phyloP scores from a whole-genome alignment of 768 basidiomycete species.

The Rhodotorula toruloides region DNA sequence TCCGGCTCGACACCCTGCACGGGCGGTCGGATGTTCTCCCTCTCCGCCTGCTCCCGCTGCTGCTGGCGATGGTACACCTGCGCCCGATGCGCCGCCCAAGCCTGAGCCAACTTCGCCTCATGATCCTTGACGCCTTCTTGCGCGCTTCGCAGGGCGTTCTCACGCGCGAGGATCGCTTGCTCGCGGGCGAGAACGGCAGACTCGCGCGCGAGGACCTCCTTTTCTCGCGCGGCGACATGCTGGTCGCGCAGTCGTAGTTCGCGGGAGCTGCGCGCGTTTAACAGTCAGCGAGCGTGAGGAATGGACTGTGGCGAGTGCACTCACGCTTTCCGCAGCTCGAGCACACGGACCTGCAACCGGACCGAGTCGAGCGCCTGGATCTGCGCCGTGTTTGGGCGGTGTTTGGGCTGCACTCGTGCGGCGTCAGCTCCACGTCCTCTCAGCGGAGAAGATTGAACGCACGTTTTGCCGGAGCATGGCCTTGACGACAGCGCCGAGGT shows the following conservation, averaged over 20 bases:
- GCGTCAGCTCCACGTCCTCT: no score
- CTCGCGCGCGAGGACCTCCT: conserved; percentile 36
- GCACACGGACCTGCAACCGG: conserved; percentile 35
- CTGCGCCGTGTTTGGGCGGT: conserved; percentile 39
- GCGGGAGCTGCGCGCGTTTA: conserved; percentile 3
- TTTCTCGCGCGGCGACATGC: conserved; percentile 37
- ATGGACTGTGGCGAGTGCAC: neutral
- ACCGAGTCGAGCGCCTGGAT: conserved; percentile 40
- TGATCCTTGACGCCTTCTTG: conserved; percentile 15
- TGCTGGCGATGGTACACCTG: conserved; percentile 10
- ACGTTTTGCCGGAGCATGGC: conserved; percentile 83
- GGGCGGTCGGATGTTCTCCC: conserved; percentile 13
- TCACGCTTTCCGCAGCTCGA: conserved; percentile 36
- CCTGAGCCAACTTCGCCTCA: conserved; percentile 19
- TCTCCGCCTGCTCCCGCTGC: conserved; percentile 13
- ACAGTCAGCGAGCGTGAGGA: neutral
- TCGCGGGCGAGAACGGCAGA: conserved; percentile 30
- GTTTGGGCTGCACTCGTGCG: conserved; percentile 42
- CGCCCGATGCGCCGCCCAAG: conserved; percentile 19
- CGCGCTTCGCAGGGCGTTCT: conserved; percentile 10
- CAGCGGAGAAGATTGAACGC: conserved; percentile 36
- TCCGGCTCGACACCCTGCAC: conserved; percentile 25
- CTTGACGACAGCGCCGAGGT: conserved; percentile 68
- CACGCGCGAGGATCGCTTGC: conserved; percentile 20
- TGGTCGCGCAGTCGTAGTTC: conserved; percentile 30